Evolutionary conservation across 1,284 basidiomycete genomes (phyloP), one percentile per base, ranked within the genome.

Genomic region (Mycocalia duriaeana): DNA sequence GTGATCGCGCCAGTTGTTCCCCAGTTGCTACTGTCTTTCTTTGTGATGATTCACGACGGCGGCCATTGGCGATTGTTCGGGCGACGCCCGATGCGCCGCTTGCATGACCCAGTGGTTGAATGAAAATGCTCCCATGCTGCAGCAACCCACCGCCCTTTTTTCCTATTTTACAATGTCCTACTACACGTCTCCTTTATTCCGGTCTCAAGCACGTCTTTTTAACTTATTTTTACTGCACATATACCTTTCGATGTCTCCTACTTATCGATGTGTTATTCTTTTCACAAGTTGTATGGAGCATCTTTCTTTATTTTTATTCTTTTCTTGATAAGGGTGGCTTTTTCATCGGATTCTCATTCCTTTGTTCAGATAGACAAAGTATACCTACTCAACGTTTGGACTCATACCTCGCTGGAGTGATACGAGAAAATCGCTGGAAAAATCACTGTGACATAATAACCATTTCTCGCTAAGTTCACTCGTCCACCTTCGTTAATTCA

Each of bases 1-100:
- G 83, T 86, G 44, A 48, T 22, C 7, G 22, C 19, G 19, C 18
- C 11, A 7, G n/a, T n/a, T n/a, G n/a, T n/a, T n/a, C n/a, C n/a
- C n/a, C n/a, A n/a, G n/a, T 38, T 8, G 9, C 18, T 18, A 7
- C 36, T 7, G 36, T 11, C 18, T 13, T 38, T 8, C 11, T 8
- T 38, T 11, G 19, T 38, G 18, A n/a, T n/a, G 36, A 38, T 38
- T 8, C 8, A 11, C 18, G 36, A n/a, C n/a, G n/a, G n/a, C n/a
- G n/a, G n/a, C n/a, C n/a, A n/a, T n/a, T n/a, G n/a, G n/a, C n/a
- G n/a, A n/a, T n/a, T n/a, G n/a, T n/a, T n/a, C n/a, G n/a, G n/a
- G n/a, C n/a, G n/a, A n/a, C n/a, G n/a, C n/a, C n/a, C n/a, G n/a
- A n/a, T n/a, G n/a, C n/a, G n/a, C n/a, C n/a, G n/a, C n/a, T n/a